Evolutionary conservation across 805 yeast genomes (phyloP).

Genomic region (Allodekkera sacchari): DNA sequence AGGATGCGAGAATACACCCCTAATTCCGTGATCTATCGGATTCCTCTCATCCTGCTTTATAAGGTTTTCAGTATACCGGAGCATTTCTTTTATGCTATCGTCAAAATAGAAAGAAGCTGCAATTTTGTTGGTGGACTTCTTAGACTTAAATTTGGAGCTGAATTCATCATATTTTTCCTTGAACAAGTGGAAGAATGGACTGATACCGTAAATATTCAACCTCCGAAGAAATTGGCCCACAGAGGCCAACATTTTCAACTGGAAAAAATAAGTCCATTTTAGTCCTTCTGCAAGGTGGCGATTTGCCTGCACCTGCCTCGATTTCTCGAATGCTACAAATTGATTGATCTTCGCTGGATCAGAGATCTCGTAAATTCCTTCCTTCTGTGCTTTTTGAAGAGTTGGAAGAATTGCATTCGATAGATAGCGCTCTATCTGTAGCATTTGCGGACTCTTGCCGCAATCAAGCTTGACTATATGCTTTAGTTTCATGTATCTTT

Average conservation of each 20-base stretch:
- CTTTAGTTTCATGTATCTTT: constrained; percentile 67
- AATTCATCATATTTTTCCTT: constrained; percentile 49
- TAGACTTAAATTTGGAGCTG: constrained; percentile 44
- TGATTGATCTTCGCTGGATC: constrained; percentile 66
- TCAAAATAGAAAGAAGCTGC: constrained; percentile 56
- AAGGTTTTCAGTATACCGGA: constrained; percentile 35
- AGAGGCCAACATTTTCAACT: constrained; percentile 53
- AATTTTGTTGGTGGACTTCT: constrained; percentile 54
- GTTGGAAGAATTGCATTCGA: constrained; percentile 63
- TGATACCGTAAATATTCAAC: constrained; percentile 73
- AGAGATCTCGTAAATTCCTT: constrained; percentile 52
- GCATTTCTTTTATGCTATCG: constrained; percentile 35
- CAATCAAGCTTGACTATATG: constrained; percentile 53
- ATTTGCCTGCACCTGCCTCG: constrained; percentile 47
- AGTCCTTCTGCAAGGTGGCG: constrained; percentile 54
- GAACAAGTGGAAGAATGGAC: constrained; percentile 65
- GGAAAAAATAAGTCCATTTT: constrained; percentile 64
- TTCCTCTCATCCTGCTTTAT: constrained; percentile 24
- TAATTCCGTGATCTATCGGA: constrained; percentile 12
- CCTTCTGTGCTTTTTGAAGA: constrained; percentile 52
- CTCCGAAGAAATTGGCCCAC: constrained; percentile 67
- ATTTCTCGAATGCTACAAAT: constrained; percentile 62
- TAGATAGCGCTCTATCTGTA: constrained; percentile 43
- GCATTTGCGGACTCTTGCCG: constrained; percentile 44
- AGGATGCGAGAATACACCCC: constrained; percentile 52